Evolutionary conservation across 2,329 filamentous ascomycete species (phyloP).

Genomic region (Claviceps sp.): DNA sequence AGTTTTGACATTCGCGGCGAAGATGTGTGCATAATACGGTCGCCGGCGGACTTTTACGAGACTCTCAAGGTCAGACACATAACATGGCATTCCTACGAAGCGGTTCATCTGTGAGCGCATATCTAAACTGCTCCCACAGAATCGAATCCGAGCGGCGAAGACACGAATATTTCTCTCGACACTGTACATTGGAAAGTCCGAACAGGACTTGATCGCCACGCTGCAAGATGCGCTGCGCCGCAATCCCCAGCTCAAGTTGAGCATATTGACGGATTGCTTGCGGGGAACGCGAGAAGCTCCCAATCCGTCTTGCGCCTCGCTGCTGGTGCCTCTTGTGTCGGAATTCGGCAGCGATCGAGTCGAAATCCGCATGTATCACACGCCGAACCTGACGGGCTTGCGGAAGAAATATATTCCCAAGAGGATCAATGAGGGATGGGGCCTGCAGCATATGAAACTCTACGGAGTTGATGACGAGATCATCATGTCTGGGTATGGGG

Average conservation of each 20-base stretch:
- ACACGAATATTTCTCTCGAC: constrained; percentile 84
- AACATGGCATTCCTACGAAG: too few relatives aligned
- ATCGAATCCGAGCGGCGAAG: constrained; percentile 70
- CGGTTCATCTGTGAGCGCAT: neutral
- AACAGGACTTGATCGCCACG: constrained; percentile 74
- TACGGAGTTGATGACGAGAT: constrained; percentile 94
- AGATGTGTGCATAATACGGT: constrained; percentile 64
- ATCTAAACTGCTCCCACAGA: constrained; percentile 26
- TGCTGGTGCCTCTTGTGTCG: constrained; percentile 68
- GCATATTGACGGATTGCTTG: constrained; percentile 81
- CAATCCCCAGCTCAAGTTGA: constrained; percentile 68
- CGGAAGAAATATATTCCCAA: constrained; percentile 74
- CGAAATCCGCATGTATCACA: constrained; percentile 95
- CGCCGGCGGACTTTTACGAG: constrained; percentile 81
- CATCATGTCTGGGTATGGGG: constrained; percentile 66
- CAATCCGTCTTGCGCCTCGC: constrained; percentile 70
- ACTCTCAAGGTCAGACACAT: constrained; percentile 61
- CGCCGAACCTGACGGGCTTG: constrained; percentile 80
- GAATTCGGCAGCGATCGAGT: constrained; percentile 87
- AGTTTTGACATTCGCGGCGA: constrained; percentile 75
- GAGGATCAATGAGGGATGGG: constrained; percentile 96
- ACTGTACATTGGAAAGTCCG: constrained; percentile 87
- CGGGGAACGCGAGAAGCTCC: constrained; percentile 87
- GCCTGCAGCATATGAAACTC: constrained; percentile 96
- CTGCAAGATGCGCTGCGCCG: constrained; percentile 59